Evolutionary conservation across 495 filamentous ascomycete genomes (phyloP), one percentile per base, ranked within the genome.

Genomic region (Talaromyces borbonicus): DNA sequence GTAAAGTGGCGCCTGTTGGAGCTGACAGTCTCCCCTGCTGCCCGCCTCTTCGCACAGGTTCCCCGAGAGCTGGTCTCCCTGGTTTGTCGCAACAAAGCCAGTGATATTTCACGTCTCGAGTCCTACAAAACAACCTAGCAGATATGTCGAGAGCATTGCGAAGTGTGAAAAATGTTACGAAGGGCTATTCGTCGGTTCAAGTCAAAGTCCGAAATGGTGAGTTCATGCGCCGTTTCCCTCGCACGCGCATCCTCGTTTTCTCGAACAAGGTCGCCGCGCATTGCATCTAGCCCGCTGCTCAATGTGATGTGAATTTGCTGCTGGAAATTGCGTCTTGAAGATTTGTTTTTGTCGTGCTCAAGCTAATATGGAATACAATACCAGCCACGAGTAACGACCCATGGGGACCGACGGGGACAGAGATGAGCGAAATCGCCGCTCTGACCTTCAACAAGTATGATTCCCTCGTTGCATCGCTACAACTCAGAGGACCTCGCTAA

Each of bases 161-260:
- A 63, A 94, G 89, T 60, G 92, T 99, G 53, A 97, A 95, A 75
- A 99, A 99, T 74, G 92, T 99, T 67, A 97, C 93, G 57, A 97
- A 97, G 71, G 93, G 93, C 57, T 99, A 99, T 65, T 96, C 93
- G 19, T 80, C 76, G 51, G 87, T 93, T 59, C 90, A 99, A 74
- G 87, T 97, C 57, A 99, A 96, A 72, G 93, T 99, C 63, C 87
- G 93, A 71, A 95, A 97, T 90, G 90, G 90, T 95, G 75, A 50
- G 84, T 73, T 16, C 37, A 8, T 25, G 24, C 36, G 42, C 33
- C 43, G 19, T 24, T 51, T 43, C 19, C 32, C 9, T 24, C 12
- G 11, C 20, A 9, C 20, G 8, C 19, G 20, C 19, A 8, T 7
- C 24, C 36, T n/a, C n/a, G 36, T 18, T 16, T 18, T 5, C 8